Base-by-base conservation (phyloP, 768 basidiomycete species). In the Leccinellum luteum region DNA sequence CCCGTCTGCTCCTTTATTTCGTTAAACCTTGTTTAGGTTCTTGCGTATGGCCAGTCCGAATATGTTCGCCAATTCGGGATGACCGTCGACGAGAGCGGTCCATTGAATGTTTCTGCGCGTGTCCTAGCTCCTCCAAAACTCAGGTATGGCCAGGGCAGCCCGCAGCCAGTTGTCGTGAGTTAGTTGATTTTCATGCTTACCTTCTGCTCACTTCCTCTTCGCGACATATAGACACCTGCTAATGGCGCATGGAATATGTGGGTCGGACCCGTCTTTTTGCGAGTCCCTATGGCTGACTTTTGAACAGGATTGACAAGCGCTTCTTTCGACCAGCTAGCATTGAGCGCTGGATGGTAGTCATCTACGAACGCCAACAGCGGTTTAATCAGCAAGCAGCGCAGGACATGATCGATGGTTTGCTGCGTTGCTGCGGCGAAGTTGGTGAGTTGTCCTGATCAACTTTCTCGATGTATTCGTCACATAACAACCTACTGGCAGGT, bases 191-290 rank as follows among this genome's bases (percentile, higher is more conserved):
- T 43, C 55, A 28, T 32, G 13, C 6, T 48, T 19, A n/a, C 41
- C 4, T 58, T 12, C n/a, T 9, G 1, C 17, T 5, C 6, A 17
- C 27, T 55, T 56, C 63, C 53, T 63, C 28, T 60, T 35, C 4
- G 35, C 25, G n/a, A 41, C 44, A 41, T 51, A 14, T 58, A 89
- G 86, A 70, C 66, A 34, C 89, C 89, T 0, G 74, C 69, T 6
- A 83, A 90, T 54, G 90, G 90, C 5, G 72, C 83, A 0, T 92
- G 90, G 90, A 92, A 92, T 57, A 89, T 92, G 90, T 85, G 52
- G 38, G 74, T 74, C 32, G 28, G 15, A 23, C 32, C 9, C 3
- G 43, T 19, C 31, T 56, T 21, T 34, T 48, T 48, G 28, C 1
- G n/a, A 12, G 45, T 13, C 43, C 47, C 14, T 25, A 30, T 41